phyloP scores from a whole-genome alignment of 2,329 filamentous ascomycete genomes.

The Hypoxylon rubiginosum region DNA sequence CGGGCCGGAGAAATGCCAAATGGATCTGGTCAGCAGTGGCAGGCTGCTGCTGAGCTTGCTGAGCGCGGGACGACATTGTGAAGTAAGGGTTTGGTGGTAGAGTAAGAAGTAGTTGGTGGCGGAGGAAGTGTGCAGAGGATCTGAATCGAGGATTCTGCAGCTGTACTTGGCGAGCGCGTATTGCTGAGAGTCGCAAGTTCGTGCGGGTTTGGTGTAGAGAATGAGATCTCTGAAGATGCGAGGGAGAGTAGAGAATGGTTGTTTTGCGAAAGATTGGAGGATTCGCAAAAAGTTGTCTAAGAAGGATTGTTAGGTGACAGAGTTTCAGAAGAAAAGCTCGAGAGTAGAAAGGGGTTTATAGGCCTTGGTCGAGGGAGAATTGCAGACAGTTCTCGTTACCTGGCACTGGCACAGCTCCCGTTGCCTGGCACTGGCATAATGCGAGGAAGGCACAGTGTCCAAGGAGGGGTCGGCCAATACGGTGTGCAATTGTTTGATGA shows the following conservation, averaged over 20 bases:
- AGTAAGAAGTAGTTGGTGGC: neutral
- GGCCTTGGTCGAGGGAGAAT: neutral
- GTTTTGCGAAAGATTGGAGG: neutral
- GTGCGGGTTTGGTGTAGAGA: neutral
- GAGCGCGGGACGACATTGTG: constrained; percentile 45
- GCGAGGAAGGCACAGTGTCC: too few species aligned
- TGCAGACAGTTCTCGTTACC: neutral
- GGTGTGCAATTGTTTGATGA: neutral
- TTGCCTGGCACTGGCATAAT: too few species aligned
- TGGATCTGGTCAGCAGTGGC: constrained; percentile 46
- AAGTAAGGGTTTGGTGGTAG: neutral
- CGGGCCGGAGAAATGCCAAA: constrained; percentile 86
- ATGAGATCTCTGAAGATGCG: neutral
- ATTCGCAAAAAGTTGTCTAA: neutral
- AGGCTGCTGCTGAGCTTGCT: constrained; percentile 35
- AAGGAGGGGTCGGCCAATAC: too few species aligned
- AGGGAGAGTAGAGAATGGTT: neutral
- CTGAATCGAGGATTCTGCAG: neutral
- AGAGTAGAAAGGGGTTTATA: neutral
- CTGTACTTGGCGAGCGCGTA: neutral
- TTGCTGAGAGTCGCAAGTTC: neutral
- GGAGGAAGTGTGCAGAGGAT: neutral
- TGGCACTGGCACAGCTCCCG: too few species aligned
- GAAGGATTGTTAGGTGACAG: neutral
- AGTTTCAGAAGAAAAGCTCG: neutral